Evolutionary conservation across 2,329 filamentous ascomycete species (phyloP).

Genomic region (Emericellopsis cladophorae): DNA sequence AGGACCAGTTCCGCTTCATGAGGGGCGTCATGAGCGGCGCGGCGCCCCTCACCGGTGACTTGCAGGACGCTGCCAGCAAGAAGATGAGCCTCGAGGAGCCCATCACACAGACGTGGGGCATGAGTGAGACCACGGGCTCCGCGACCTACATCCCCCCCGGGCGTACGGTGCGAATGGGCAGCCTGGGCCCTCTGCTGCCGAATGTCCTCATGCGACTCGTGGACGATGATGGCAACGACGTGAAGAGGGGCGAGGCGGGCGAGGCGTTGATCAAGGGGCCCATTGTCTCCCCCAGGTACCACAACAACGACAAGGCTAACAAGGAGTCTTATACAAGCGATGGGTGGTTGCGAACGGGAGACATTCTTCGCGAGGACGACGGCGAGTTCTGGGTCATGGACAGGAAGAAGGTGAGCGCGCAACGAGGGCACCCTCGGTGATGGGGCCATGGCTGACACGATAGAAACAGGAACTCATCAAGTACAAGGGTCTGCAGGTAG

Average conservation of each 20-base stretch:
- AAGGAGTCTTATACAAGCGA: constrained; percentile 37
- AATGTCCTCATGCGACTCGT: constrained; percentile 19
- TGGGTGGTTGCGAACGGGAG: constrained; percentile 68
- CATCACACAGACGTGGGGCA: constrained; percentile 42
- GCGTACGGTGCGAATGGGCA: constrained; percentile 29
- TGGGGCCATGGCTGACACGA: constrained; percentile 12
- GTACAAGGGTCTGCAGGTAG: constrained; percentile 51
- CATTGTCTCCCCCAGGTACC: constrained; percentile 60
- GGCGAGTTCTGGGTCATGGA: constrained; percentile 70
- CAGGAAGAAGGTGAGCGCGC: constrained; percentile 51
- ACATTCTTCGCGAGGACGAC: constrained; percentile 59
- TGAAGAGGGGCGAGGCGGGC: constrained; percentile 29
- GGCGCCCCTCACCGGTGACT: constrained; percentile 40
- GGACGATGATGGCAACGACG: constrained; percentile 24
- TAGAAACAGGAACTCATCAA: constrained; percentile 33
- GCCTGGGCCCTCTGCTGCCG: constrained; percentile 21
- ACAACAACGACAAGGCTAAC: constrained; percentile 55
- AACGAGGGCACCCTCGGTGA: constrained; percentile 19
- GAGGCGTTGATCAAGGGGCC: constrained; percentile 60
- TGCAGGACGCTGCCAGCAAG: constrained; percentile 34
- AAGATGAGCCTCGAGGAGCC: constrained; percentile 29
- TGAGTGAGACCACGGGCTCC: constrained; percentile 40
- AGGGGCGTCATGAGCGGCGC: constrained; percentile 36
- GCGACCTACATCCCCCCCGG: constrained; percentile 31
- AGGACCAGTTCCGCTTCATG: constrained; percentile 39